Base-by-base conservation (phyloP, 768 basidiomycete genomes). In the Lentinula boryana region DNA sequence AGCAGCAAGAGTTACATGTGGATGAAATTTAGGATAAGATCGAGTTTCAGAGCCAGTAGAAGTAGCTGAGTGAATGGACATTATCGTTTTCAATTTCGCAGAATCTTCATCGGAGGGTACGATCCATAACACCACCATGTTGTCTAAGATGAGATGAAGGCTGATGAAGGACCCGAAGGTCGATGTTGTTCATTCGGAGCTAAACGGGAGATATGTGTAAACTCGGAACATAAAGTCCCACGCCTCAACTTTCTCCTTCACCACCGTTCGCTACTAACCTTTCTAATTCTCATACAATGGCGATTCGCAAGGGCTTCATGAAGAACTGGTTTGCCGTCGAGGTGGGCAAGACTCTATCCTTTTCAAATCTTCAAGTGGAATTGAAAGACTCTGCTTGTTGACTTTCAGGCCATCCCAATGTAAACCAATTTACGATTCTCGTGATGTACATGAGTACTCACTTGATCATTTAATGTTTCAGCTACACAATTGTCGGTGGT, bases 1-100 rank as follows among this genome's bases (percentile, higher is more conserved):
- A 48, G 70, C 78, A 61, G 70, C 81, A 65, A 93, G 82, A 0
- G 91, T 92, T 67, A 91, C 79, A 70, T 93, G 90, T 5, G 89
- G 88, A 40, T 80, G 68, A 69, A 91, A 85, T 23, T 65, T 60
- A 1, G 88, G 86, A 67, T 85, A 91, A 0, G 85, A 83, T 10
- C 21, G 55, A 41, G 53, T 64, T 9, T 70, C 73, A 4, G 68
- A 70, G 63, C 61, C 48, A n/a, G 64, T 64, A 55, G 51, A 43
- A 51, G 48, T 62, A 65, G 66, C 63, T 58, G 72, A 73, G 54
- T 70, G 67, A 61, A 76, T 63, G 6, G 64, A 64, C 81, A 91
- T 86, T 60, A 81, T 64, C 10, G 66, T 71, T 63, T 72, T 68
- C 23, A 92, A 75, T 38, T 70, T 73, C 16, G 71, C 62, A 2